These are phyloP conservation scores for Wickerhamomyces alni DNA, from an alignment of 805 yeast genomes.

Conservation along the genomic window DNA sequence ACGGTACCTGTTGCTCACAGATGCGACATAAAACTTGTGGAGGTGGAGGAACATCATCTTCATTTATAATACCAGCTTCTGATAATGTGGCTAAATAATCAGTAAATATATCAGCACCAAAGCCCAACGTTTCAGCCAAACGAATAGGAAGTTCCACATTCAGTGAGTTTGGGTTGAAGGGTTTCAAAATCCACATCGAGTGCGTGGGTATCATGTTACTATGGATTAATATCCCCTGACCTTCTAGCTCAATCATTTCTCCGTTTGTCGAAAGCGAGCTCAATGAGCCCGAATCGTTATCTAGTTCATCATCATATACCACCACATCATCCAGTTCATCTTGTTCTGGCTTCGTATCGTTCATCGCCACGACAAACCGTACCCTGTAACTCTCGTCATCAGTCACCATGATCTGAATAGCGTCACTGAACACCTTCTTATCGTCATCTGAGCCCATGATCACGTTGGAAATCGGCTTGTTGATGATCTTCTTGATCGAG, in stretches of 20 bases:
- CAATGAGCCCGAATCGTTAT: constrained; percentile 27
- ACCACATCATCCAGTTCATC: constrained; percentile 14
- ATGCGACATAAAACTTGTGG: constrained; percentile 80
- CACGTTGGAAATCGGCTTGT: constrained; percentile 54
- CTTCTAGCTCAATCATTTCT: constrained; percentile 70
- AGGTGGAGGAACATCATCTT: constrained; percentile 68
- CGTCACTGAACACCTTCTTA: constrained; percentile 59
- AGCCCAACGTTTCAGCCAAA: constrained; percentile 74
- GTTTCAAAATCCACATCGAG: constrained; percentile 91
- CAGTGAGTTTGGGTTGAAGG: constrained; percentile 58
- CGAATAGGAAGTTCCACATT: constrained; percentile 65
- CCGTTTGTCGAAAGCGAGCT: constrained; percentile 48
- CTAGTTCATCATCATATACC: constrained; percentile 5
- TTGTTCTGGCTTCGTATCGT: constrained; percentile 23
- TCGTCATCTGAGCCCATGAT: constrained; percentile 63
- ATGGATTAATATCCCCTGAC: constrained; percentile 85
- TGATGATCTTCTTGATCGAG: constrained; percentile 43
- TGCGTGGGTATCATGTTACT: constrained; percentile 64
- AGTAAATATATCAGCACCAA: constrained; percentile 81
- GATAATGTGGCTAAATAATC: constrained; percentile 62
- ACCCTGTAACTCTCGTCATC: constrained; percentile 79
- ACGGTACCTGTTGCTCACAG: constrained; percentile 86
- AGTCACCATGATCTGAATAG: constrained; percentile 60
- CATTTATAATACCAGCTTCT: constrained; percentile 58
- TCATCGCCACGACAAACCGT: constrained; percentile 50